Evolutionary conservation across 75 land plant genomes (phyloP).

Genomic region (Ceratopteris richardii): DNA sequence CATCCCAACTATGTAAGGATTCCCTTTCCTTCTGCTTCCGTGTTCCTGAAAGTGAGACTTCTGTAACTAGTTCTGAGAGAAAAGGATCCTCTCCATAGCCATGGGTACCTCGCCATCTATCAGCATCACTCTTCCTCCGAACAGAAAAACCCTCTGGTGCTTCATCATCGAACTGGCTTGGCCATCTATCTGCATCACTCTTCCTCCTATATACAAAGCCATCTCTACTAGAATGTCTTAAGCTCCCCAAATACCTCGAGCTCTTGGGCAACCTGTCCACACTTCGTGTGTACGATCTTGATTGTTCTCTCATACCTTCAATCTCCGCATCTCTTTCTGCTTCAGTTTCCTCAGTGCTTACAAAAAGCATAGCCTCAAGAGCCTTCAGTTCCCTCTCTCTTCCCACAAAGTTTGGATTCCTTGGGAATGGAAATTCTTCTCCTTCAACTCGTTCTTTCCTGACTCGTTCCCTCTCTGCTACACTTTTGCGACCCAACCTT

Average conservation of each 20-base stretch:
- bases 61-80: background rate
- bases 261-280: background rate
- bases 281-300: background rate
- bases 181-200: slow-evolving; percentile 17
- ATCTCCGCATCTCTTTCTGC: slow-evolving; percentile 26
- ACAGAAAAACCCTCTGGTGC: slow-evolving; percentile 8
- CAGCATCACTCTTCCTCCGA: slow-evolving; percentile 14
- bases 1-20: slow-evolving; percentile 51
- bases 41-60: background rate
- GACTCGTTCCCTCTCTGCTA: slow-evolving; percentile 48
- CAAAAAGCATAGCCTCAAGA: slow-evolving; percentile 70
- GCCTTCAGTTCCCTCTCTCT: slow-evolving; percentile 70
- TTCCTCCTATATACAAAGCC: background rate
- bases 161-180: slow-evolving; percentile 1
- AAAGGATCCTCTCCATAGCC: background rate
- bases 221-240: too few species aligned
- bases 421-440: slow-evolving; percentile 70
- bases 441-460: slow-evolving; percentile 52
- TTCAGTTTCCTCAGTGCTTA: slow-evolving; percentile 31
- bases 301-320: slow-evolving; percentile 2
- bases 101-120: slow-evolving; percentile 7
- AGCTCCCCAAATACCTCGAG: background rate
- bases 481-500: slow-evolving; percentile 65
- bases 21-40: slow-evolving; percentile 31
- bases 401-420: slow-evolving; percentile 63